Evolutionary conservation across 1,139 yeast genomes (phyloP).

Genomic region (Saccharomyces hybrid): DNA sequence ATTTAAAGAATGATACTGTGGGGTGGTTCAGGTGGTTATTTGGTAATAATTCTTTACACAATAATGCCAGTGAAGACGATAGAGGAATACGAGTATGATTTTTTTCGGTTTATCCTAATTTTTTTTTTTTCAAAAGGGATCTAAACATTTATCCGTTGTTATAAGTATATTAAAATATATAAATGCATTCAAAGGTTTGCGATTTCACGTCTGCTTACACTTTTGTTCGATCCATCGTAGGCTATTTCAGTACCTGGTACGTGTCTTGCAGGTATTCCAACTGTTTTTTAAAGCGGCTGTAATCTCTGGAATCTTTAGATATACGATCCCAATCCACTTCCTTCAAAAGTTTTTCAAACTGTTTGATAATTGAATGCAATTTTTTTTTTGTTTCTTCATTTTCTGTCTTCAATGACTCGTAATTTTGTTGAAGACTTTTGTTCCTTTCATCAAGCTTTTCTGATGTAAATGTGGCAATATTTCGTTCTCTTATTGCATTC

Average conservation of each 20-base stretch:
- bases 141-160: background rate
- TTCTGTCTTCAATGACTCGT: slow-evolving; percentile 6
- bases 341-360: slow-evolving; percentile 9
- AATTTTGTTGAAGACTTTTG: slow-evolving; percentile 9
- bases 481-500: slow-evolving; percentile 9
- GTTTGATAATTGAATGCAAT: slow-evolving; percentile 11
- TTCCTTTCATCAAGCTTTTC: slow-evolving; percentile 14
- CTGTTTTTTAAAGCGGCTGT: slow-evolving; percentile 8
- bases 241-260: slow-evolving; percentile 8
- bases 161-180: background rate
- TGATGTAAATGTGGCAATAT: slow-evolving; percentile 10
- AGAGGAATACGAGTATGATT: background rate
- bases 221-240: background rate
- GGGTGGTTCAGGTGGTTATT: slow-evolving; percentile 18
- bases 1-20: slow-evolving; percentile 11
- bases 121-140: no score
- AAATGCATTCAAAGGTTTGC: background rate
- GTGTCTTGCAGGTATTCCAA: slow-evolving; percentile 11
- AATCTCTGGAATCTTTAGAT: slow-evolving; percentile 12
- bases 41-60: slow-evolving; percentile 3
- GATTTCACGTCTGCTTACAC: background rate
- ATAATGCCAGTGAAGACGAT: background rate
- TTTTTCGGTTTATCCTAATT: background rate
- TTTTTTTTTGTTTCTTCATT: slow-evolving; percentile 11
- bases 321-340: slow-evolving; percentile 20